These are phyloP conservation scores for Aphanocladium album DNA, from an alignment of 2,329 filamentous ascomycete genomes.

Conservation along the genomic window DNA sequence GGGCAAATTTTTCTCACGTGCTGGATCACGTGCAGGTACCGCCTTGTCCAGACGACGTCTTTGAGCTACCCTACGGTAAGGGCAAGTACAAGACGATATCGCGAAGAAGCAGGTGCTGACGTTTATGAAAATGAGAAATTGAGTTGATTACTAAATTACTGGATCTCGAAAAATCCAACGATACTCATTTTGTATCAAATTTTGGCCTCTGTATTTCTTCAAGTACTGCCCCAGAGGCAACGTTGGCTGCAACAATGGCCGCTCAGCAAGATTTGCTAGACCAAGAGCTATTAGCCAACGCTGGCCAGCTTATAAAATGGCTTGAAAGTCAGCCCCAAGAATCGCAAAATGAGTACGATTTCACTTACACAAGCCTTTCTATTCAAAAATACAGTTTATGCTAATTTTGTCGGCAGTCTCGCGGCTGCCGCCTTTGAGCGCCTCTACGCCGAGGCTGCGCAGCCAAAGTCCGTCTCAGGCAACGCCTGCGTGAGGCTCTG, in stretches of 20 bases:
- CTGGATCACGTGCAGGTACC: constrained; percentile 24
- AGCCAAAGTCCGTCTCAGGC: constrained; percentile 51
- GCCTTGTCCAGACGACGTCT: background rate
- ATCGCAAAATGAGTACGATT: constrained; percentile 32
- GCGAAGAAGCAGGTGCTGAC: background rate
- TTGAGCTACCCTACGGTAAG: background rate
- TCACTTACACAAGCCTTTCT: constrained; percentile 15
- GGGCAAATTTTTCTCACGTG: constrained; percentile 35
- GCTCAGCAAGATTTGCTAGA: constrained; percentile 8
- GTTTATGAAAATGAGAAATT: background rate
- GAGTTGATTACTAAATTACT: background rate
- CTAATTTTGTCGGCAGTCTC: constrained; percentile 3
- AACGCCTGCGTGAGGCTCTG: constrained; percentile 55
- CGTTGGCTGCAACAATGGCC: constrained; percentile 19
- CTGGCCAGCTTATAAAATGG: constrained; percentile 35
- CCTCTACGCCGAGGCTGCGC: constrained; percentile 44
- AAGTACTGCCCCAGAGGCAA: background rate
- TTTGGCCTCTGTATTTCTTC: background rate
- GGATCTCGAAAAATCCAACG: background rate
- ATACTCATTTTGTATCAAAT: background rate
- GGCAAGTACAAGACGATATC: background rate
- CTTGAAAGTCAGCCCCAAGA: constrained; percentile 34
- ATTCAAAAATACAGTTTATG: background rate
- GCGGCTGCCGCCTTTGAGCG: constrained; percentile 41
- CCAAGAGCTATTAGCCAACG: constrained; percentile 30